A percentile compares a stretch with the other conserved stretches of the same genome.
phyloP scores from a whole-genome alignment of 2,329 filamentous ascomycete species.

The Xylaria sp. region DNA sequence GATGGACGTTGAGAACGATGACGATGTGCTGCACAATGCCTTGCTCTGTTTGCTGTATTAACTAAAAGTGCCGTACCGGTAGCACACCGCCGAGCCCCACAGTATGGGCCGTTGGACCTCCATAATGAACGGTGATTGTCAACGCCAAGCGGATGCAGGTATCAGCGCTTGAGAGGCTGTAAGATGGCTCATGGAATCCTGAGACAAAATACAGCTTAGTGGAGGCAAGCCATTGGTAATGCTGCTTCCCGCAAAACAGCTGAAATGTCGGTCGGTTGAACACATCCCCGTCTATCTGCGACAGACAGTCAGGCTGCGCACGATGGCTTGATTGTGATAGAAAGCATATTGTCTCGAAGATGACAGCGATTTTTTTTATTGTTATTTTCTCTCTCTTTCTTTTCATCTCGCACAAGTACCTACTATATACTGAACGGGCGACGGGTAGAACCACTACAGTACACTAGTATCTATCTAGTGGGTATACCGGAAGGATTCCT shows the following conservation, averaged over 20 bases:
- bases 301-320: constrained; percentile 25
- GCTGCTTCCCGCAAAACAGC: constrained; percentile 30
- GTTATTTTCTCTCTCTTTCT: not conserved
- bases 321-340: constrained; percentile 18
- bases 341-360: constrained; percentile 22
- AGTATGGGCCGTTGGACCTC: constrained; percentile 14
- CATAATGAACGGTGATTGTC: not conserved
- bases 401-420: constrained; percentile 3
- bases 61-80: not conserved
- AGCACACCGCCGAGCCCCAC: constrained; percentile 19
- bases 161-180: constrained; percentile 31
- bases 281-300: constrained; percentile 26
- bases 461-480: not conserved
- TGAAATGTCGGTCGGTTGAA: constrained; percentile 36
- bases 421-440: not conserved
- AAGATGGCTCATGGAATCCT: constrained; percentile 29
- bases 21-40: constrained; percentile 6
- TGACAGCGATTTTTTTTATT: too few relatives aligned
- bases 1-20: constrained; percentile 10
- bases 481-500: constrained; percentile 14
- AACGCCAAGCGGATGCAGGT: constrained; percentile 27
- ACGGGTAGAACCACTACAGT: constrained; percentile 7
- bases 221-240: constrained; percentile 8
- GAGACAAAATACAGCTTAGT: constrained; percentile 8
- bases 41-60: not conserved